A percentile compares a stretch with the other conserved stretches of the same genome.
Conservation (phyloP, 2,329 filamentous ascomycete genomes). For the Venturiaceae sp. region DNA sequence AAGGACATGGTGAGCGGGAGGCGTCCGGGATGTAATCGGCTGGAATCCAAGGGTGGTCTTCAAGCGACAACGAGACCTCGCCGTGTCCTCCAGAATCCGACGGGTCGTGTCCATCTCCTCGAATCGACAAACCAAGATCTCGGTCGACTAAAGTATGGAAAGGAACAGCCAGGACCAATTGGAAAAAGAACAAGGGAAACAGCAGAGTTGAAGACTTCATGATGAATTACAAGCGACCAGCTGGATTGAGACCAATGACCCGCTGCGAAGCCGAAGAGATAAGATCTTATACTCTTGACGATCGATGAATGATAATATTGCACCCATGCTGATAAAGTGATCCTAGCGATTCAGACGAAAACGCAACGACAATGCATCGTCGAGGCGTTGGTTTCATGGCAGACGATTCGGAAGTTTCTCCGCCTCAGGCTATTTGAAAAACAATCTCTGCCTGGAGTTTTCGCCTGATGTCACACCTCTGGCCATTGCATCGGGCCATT, state of each 20-base stretch:
- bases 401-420: background rate
- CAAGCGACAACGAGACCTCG: background rate
- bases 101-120: background rate
- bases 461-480: background rate
- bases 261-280: background rate
- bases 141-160: background rate
- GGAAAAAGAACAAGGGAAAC: background rate
- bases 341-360: background rate
- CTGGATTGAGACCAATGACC: too few relatives aligned
- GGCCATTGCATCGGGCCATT: background rate
- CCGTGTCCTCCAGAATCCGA: background rate
- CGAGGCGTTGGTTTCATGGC: background rate
- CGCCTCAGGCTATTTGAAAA: background rate
- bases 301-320: background rate
- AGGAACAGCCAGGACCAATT: background rate
- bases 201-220: background rate
- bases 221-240: background rate
- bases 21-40: background rate
- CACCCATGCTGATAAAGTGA: background rate
- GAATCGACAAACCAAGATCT: background rate
- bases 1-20: conserved; percentile 6
- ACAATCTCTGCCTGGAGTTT: background rate
- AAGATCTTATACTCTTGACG: background rate
- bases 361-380: background rate
- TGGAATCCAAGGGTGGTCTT: conserved; percentile 5